Conservation (phyloP, 1,139 yeast genomes). For the Komagataea norvegica region DNA sequence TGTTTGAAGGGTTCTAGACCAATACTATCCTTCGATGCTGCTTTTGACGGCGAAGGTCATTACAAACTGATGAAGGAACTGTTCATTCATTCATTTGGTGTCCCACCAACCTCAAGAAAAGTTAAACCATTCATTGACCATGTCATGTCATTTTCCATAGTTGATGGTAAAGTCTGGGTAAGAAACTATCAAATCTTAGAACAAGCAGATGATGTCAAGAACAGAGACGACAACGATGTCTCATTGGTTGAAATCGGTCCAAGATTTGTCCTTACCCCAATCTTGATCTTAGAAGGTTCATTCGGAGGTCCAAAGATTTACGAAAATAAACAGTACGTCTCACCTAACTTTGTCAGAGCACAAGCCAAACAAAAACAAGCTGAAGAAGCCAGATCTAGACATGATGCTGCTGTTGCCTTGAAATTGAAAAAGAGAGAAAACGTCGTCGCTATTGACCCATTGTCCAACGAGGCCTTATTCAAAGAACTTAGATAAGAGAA, state of each 20-base stretch:
- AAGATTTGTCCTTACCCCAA: conserved; percentile 87
- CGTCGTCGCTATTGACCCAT: conserved; percentile 75
- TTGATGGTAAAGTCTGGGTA: conserved; percentile 92
- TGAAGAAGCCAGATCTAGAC: conserved; percentile 69
- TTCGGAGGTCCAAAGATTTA: conserved; percentile 97
- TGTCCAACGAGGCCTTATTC: conserved; percentile 75
- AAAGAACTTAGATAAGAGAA: conserved; percentile 33
- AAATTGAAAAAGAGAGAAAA: conserved; percentile 73
- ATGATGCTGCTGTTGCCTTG: conserved; percentile 73
- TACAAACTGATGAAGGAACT: conserved; percentile 76
- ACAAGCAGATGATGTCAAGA: conserved; percentile 44
- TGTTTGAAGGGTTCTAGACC: conserved; percentile 96
- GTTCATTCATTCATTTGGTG: conserved; percentile 85
- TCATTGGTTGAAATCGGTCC: conserved; percentile 95
- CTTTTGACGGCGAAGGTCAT: conserved; percentile 68
- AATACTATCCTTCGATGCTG: conserved; percentile 78
- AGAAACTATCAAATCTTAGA: conserved; percentile 92
- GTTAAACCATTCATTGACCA: conserved; percentile 94
- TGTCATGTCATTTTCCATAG: conserved; percentile 87
- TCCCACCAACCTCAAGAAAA: conserved; percentile 93
- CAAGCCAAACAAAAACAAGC: conserved; percentile 81
- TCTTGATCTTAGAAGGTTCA: conserved; percentile 91
- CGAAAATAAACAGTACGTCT: conserved; percentile 93
- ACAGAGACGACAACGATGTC: conserved; percentile 53
- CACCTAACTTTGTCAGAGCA: conserved; percentile 93